A percentile compares a stretch with the other conserved stretches of the same genome.
Evolutionary conservation across 148 eudicot species (phyloP).

Genomic region (Dysphania ambrosioides): DNA sequence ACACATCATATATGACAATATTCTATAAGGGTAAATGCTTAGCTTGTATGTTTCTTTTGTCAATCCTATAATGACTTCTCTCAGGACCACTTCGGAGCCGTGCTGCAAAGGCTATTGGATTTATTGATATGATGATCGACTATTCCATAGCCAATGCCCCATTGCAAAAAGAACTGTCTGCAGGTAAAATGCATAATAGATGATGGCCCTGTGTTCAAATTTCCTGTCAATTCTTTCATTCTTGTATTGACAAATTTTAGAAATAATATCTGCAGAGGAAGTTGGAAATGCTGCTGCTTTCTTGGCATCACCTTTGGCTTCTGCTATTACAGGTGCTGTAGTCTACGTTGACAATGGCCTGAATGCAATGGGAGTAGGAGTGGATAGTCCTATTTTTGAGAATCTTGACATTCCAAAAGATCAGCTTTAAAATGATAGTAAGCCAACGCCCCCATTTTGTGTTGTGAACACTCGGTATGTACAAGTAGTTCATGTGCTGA

Average conservation of each 20-base stretch:
- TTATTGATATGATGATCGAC: conserved; percentile 95
- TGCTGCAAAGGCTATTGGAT: conserved; percentile 97
- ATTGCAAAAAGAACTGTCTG: conserved; percentile 79
- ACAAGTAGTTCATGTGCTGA: conserved; percentile 6
- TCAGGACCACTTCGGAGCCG: conserved; percentile 95
- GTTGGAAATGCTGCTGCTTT: conserved; percentile 93
- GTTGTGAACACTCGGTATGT: background rate
- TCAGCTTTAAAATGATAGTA: conserved; percentile 28
- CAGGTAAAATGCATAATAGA: conserved; percentile 45
- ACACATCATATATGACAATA: background rate
- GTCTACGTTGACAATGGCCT: conserved; percentile 92
- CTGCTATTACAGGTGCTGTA: conserved; percentile 90
- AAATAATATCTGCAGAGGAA: conserved; percentile 59
- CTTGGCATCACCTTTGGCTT: conserved; percentile 94
- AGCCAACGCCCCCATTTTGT: conserved; percentile 6
- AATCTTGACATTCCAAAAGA: conserved; percentile 68
- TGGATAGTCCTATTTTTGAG: conserved; percentile 78
- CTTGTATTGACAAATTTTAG: conserved; percentile 11
- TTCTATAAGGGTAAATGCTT: background rate
- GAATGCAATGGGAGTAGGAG: conserved; percentile 95
- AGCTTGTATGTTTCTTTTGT: background rate
- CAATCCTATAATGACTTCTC: background rate
- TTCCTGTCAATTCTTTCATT: background rate
- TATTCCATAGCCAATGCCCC: conserved; percentile 85
- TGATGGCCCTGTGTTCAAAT: background rate